phyloP scores from a whole-genome alignment of 2,329 filamentous ascomycete species.

The Juglanconis oblonga region DNA sequence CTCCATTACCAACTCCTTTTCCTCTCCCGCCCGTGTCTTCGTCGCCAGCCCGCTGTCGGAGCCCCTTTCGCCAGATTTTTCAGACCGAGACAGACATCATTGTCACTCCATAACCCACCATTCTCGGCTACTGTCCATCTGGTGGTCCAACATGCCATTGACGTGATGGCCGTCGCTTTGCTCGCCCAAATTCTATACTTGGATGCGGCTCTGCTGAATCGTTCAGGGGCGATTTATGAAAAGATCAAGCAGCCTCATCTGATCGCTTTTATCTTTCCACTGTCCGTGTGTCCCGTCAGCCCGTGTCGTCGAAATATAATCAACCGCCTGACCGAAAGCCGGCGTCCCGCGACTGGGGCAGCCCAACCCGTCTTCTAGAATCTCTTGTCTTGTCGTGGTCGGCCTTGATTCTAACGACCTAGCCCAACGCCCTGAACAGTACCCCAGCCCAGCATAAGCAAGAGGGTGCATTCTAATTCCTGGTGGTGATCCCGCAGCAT shows the following conservation, averaged over 20 bases:
- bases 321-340: too few species aligned
- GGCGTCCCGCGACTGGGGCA: too few species aligned
- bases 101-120: slow-evolving; percentile 18
- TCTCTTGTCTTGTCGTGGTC: too few species aligned
- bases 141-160: slow-evolving; percentile 12
- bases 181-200: slow-evolving; percentile 14
- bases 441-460: too few species aligned
- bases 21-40: neutral
- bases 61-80: slow-evolving; percentile 6
- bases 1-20: slow-evolving; percentile 10
- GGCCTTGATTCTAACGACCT: too few species aligned
- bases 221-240: neutral
- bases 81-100: slow-evolving; percentile 13
- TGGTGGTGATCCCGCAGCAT: too few species aligned
- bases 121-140: neutral
- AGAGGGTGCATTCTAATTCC: too few species aligned
- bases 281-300: too few species aligned
- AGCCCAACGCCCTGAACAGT: too few species aligned
- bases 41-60: slow-evolving; percentile 17
- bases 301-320: too few species aligned
- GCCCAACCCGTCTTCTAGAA: too few species aligned
- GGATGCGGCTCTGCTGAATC: neutral
- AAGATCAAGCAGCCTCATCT: neutral
- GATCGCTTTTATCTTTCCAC: neutral
- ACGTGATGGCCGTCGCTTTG: slow-evolving; percentile 18